Conservation (phyloP, 805 yeast species). For the Scheffersomyces lignosus region DNA sequence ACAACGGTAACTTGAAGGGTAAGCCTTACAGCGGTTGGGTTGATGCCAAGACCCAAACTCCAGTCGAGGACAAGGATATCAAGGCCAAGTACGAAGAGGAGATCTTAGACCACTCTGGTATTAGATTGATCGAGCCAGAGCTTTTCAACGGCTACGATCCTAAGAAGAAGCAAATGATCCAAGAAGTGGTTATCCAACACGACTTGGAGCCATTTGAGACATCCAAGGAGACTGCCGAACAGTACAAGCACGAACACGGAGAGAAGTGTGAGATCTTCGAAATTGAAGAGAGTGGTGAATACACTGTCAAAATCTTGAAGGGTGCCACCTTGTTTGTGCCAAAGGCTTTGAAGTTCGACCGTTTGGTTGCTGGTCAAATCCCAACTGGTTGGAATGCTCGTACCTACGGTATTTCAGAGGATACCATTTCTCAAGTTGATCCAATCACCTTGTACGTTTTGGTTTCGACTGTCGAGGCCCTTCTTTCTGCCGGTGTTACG, state of each 20-base stretch:
- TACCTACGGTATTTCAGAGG: conserved; percentile 93
- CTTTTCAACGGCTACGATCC: conserved; percentile 94
- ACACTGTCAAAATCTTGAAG: conserved; percentile 83
- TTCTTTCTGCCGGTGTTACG: conserved; percentile 90
- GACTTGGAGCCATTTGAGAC: conserved; percentile 96
- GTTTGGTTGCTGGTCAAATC: conserved; percentile 88
- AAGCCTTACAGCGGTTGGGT: conserved; percentile 96
- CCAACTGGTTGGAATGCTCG: conserved; percentile 99
- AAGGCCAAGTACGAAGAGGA: conserved; percentile 88
- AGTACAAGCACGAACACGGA: conserved; percentile 91
- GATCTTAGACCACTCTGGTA: conserved; percentile 92
- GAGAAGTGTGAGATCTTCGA: conserved; percentile 91
- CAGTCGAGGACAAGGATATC: conserved; percentile 93
- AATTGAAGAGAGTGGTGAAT: conserved; percentile 87
- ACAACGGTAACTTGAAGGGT: conserved; percentile 86
- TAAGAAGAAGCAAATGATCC: conserved; percentile 85
- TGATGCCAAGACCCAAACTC: conserved; percentile 88
- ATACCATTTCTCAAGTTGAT: conserved; percentile 90
- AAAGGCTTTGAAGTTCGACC: conserved; percentile 75
- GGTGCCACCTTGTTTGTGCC: conserved; percentile 92
- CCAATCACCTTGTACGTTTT: conserved; percentile 90
- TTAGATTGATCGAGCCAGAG: conserved; percentile 95
- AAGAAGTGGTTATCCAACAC: conserved; percentile 95
- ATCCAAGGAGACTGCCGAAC: conserved; percentile 92
- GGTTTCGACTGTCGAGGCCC: conserved; percentile 94